Evolutionary conservation across 768 basidiomycete genomes (phyloP).

Genomic region (Rhizopogon vinicolor): DNA sequence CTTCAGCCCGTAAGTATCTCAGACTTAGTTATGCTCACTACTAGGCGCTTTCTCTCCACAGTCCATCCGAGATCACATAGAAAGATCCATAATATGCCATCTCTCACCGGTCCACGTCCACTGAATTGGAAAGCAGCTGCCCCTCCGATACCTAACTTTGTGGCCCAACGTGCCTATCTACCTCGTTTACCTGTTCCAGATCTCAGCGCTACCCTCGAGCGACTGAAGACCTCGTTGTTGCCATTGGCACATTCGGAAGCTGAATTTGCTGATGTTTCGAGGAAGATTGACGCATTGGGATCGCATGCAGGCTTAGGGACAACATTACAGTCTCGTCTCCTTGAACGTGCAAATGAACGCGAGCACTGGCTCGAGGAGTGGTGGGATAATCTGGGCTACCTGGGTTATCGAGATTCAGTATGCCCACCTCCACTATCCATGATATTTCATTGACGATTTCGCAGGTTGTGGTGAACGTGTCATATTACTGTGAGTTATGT

Average conservation of each 20-base stretch:
- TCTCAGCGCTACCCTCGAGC: constrained; percentile 58
- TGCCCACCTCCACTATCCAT: constrained; percentile 15
- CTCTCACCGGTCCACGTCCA: constrained; percentile 34
- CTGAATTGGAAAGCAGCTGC: constrained; percentile 69
- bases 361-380: constrained; percentile 89
- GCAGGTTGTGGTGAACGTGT: constrained; percentile 85
- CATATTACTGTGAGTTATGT: constrained; percentile 78
- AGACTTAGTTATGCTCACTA: not conserved
- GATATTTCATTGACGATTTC: constrained; percentile 1
- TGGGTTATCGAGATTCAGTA: constrained; percentile 84
- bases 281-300: constrained; percentile 68
- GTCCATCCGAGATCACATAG: not conserved
- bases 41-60: not conserved
- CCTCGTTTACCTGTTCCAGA: constrained; percentile 74
- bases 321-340: constrained; percentile 61
- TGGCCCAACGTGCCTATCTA: constrained; percentile 50
- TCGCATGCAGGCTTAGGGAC: constrained; percentile 34
- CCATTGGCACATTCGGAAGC: constrained; percentile 66
- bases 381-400: constrained; percentile 88
- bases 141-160: constrained; percentile 62
- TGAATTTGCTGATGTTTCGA: constrained; percentile 50
- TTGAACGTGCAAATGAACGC: constrained; percentile 46
- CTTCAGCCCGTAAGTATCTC: too few relatives aligned
- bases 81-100: not conserved
- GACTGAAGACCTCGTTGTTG: constrained; percentile 64